Evolutionary conservation across 129 eudicot species (phyloP), one percentile per base, ranked within the genome.

Genomic region (Tagetes patula): DNA sequence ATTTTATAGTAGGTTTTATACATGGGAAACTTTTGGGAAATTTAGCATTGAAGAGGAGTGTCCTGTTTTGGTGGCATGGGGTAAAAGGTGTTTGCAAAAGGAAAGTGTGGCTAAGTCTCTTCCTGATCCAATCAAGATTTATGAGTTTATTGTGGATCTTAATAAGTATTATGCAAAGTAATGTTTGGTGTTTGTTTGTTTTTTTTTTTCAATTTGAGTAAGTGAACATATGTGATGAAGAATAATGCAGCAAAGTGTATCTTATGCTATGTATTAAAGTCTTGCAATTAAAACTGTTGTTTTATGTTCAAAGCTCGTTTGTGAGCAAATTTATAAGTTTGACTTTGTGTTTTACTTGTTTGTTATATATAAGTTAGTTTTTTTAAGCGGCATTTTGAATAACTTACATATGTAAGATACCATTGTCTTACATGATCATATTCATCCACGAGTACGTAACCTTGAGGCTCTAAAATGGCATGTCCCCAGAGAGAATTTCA

Each of bases 31-130:
- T 48, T 62, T 80, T 74, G 80, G 81, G 47, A 80, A 80, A 53
- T 74, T 80, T 45, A 80, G 74, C 67, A 75, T 70, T 50, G 84
- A 75, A 71, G 77, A 75, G 6, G 84, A 80, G 61, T 80, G 84
- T 45, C 81, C 84, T 20, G 63, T 42, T 13, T 43, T 80, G 37
- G 40, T 53, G 48, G 80, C 84, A 70, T 80, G 81, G 84, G 81
- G n/a, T 10, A 80, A 80, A 63, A 80, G 84, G 60, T 80, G 84
- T 55, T 37, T 47, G 67, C 68, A 69, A 47, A 80, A 75, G 80
- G 69, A 75, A 70, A 80, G 80, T 63, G 84, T 80, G 58, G 75
- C 69, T 13, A 80, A 75, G 47, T 74, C 73, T 52, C 67, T 80
- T 33, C 73, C 69, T 63, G 81, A 75, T 53, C 76, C 77, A 41